Base-by-base conservation (phyloP, 495 filamentous ascomycete species). In the Aspergillus coremiiformis region DNA sequence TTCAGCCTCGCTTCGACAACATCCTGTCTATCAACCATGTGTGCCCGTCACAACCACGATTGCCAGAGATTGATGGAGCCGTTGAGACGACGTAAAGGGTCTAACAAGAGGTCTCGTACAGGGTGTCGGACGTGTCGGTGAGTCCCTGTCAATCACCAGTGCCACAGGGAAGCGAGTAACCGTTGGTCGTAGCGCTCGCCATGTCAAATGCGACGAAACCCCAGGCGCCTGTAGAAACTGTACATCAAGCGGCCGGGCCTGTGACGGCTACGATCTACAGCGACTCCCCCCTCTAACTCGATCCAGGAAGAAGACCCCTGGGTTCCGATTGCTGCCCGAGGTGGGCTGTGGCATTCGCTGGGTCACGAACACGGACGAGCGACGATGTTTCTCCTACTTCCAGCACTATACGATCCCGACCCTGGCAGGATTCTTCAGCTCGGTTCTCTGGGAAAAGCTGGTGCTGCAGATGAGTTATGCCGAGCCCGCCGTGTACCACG, bases 401-500 rank as follows among this genome's bases (percentile, higher is more conserved):
- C 49, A 24, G 29, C 32, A 52, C 47, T 51, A 44, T 22, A 56
- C 57, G 0, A 48, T 62, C 24, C 54, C 57, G 2, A 44, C 44
- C 15, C 44, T 65, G 4, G 39, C 35, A 0, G 35, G 14, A 19
- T 53, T 62, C 50, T 65, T 56, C 42, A 42, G 60, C 42, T 57
- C 60, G 33, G 21, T 55, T 7, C 50, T 62, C 42, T 65, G 59
- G 62, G 52, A 57, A 5, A 51, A 46, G 14, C 20, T 58, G 3
- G 45, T 59, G 11, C 37, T 59, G 17, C 62, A 59, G 44, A 49
- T 59, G 11, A 49, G 59, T 37, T 27, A 45, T 29, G 44, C 54
- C 10, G 62, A 65, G 3, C 57, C 52, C 5, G 57, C 62, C 1
- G 62, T 65, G 3, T 65, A 62, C 39, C 62, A 65, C 24, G 59